Base-by-base conservation (phyloP, 257 asterid genomes). In the Solanum paucissectum region DNA sequence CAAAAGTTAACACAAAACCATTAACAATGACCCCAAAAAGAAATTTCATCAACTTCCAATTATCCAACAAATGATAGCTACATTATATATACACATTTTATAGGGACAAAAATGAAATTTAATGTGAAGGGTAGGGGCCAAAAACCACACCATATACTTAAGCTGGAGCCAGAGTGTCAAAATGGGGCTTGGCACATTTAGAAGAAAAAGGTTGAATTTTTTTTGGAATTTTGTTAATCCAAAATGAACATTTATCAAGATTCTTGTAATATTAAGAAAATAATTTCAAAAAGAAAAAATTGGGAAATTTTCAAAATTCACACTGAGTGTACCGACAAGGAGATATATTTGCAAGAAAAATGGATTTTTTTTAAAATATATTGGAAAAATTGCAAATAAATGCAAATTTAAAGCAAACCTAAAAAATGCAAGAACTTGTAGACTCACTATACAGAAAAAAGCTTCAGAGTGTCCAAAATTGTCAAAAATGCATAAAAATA, bases 311-410 rank as follows among this genome's bases (percentile, higher is more conserved):
- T 81, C 25, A 81, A 37, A 81, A 9, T 29, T 81, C 85, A 46
- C 66, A 44, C 11, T 3, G 64, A 89, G 68, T 60, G 89, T 90
- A 91, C 94, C 92, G 90, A 89, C 93, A 91, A 82, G 82, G 12
- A 42, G 68, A 33, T 68, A 82, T 21, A 77, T 69, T 62, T 34
- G 27, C 20, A 16, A 34, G 29, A 40, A 87, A 18, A 49, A 12
- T 69, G 34, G n/a, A 9, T 46, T 8, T 69, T 37, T 23, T 66
- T 0, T 25, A 75, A 23, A 52, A 0, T 34, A 69, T 20, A 49
- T 20, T 18, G 46, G 10, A 58, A 79, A 20, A 77, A 21, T 18
- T 83, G 58, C 46, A 64, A 68, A 68, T 66, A 85, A 71, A 62
- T 40, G 83, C 58, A 89, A 83, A 86, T 32, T 3, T 29, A 85